A percentile compares a stretch with the other conserved stretches of the same genome.
phyloP scores from a whole-genome alignment of 371 early-diverging fungal genomes.

The Coemansia sp. region DNA sequence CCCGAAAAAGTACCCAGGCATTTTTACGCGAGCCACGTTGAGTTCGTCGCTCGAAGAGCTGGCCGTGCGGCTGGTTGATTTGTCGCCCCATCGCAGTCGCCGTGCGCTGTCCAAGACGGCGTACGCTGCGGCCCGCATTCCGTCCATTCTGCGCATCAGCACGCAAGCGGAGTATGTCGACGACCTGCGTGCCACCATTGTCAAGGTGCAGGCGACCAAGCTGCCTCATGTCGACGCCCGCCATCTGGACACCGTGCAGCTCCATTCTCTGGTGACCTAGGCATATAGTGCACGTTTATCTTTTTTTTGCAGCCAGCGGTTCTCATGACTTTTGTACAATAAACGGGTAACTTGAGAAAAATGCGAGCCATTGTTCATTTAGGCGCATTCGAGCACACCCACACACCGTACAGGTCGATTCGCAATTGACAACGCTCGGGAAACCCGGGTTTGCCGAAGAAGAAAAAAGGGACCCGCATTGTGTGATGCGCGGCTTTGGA shows the following conservation, averaged over 20 bases:
- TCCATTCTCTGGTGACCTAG: neutral
- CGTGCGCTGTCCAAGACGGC: slow-evolving; percentile 28
- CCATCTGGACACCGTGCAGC: slow-evolving; percentile 3
- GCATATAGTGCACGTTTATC: slow-evolving; percentile 1
- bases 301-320: neutral
- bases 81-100: neutral
- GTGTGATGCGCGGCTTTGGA: no score
- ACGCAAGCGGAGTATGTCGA: slow-evolving; percentile 13
- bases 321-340: no score
- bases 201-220: slow-evolving; percentile 3
- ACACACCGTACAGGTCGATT: no score
- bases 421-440: no score
- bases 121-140: slow-evolving; percentile 16
- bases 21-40: neutral
- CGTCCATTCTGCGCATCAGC: slow-evolving; percentile 19
- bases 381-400: no score
- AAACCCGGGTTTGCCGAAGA: no score
- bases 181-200: slow-evolving; percentile 9
- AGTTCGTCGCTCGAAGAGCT: slow-evolving; percentile 15
- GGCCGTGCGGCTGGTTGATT: slow-evolving; percentile 6
- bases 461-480: no score
- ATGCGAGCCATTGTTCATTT: no score
- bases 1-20: slow-evolving; percentile 13
- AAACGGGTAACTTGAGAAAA: no score
- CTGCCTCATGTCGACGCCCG: neutral